phyloP scores from a whole-genome alignment of 768 basidiomycete species.

The Leccinum ochraceum region DNA sequence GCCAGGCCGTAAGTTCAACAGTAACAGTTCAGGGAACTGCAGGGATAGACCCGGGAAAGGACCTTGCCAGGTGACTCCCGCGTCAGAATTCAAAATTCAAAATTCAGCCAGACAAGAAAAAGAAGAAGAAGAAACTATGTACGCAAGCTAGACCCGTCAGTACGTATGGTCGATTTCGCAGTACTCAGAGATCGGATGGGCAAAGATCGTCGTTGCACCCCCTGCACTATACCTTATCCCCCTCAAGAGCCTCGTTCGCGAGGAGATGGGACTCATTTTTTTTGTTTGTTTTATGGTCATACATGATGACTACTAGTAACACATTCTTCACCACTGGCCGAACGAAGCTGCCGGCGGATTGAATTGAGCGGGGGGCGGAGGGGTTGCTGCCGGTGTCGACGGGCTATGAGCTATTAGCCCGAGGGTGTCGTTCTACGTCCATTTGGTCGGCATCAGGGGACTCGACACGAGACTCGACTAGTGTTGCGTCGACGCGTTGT shows the following conservation, averaged over 20 bases:
- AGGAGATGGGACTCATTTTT: conserved; percentile 44
- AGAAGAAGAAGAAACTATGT: too few species aligned
- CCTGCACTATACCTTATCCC: conserved; percentile 87
- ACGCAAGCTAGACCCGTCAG: too few species aligned
- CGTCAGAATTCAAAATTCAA: too few species aligned
- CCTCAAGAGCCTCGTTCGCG: conserved; percentile 58
- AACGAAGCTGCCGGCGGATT: too few species aligned
- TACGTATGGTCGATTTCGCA: background rate
- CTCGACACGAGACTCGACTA: background rate
- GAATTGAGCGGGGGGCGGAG: too few species aligned
- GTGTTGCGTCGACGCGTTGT: background rate
- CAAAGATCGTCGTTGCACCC: conserved; percentile 93
- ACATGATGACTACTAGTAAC: too few species aligned
- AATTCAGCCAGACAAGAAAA: too few species aligned
- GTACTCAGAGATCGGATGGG: conserved; percentile 12
- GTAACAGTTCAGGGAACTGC: too few species aligned
- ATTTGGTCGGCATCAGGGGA: background rate
- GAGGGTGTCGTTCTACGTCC: background rate
- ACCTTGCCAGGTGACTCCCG: too few species aligned
- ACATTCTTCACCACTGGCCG: background rate
- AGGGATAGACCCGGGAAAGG: too few species aligned
- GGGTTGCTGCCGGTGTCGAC: background rate
- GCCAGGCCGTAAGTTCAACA: too few species aligned
- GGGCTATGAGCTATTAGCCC: background rate
- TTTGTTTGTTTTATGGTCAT: too few species aligned